Base-by-base conservation (phyloP, 1,139 yeast species). In the Taphrina pruni region DNA sequence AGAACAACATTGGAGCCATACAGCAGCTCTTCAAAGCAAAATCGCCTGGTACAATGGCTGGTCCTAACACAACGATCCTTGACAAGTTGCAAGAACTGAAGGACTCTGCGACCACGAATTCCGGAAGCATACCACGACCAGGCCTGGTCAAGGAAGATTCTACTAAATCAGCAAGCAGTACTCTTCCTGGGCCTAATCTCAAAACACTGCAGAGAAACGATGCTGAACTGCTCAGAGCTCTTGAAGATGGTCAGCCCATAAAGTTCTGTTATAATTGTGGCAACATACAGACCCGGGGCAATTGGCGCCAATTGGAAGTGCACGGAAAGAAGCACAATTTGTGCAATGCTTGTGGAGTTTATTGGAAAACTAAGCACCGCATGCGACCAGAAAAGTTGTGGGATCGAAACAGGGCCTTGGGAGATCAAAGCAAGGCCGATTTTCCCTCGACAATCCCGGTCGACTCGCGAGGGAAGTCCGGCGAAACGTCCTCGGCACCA, bases 331-430 rank as follows among this genome's bases (percentile, higher is more conserved):
- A 41, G 12, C 41, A 54, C 38, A 64, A 46, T 20, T 20, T 79
- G 39, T 79, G 81, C 73, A 79, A 79, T 69, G 78, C 81, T 1
- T 79, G 81, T 70, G 81, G 81, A 2, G 73, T 79, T n/a, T 79
- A 78, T 74, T 75, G 73, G 69, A 72, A 72, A 43, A 70, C 75
- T 35, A 77, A 78, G 72, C 72, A 73, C 51, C 71, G 70, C 32
- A 75, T 78, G 78, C 72, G 81, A 35, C 81, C 81, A 3, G 69
- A 71, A 9, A 70, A 71, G 36, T 69, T 73, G 41, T 78, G 80
- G 80, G 75, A 73, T n/a, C 57, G 54, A 35, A 58, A 43, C 26
- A 43, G 43, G 41, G 6, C 43, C 1, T 1, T 54, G 3, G 58
- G 41, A 7, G 54, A 58, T 20, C 35, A 20, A 8, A 7, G n/a